Evolutionary conservation across 1,284 basidiomycete species (phyloP).

Genomic region (Fomes fomentarius): DNA sequence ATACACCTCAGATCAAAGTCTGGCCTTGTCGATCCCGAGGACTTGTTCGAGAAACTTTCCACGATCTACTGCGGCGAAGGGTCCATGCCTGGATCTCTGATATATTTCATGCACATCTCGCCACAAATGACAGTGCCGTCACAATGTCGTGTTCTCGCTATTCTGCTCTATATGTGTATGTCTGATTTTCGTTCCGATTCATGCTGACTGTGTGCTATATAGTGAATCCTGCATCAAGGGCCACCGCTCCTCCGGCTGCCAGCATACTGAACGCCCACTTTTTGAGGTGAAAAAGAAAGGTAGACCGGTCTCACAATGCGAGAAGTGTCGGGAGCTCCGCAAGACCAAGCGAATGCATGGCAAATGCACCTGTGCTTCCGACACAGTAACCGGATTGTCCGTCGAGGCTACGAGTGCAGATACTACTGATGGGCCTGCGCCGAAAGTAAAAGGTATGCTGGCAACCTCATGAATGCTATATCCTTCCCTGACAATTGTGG

Average conservation of each 20-base stretch:
- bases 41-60: no score
- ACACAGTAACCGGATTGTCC: slow-evolving; percentile 10
- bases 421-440: slow-evolving; percentile 3
- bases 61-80: no score
- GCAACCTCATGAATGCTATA: no score
- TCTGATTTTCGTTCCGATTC: no score
- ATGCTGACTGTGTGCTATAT: background rate
- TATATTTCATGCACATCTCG: no score
- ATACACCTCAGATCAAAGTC: no score
- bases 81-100: no score
- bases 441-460: no score
- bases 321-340: slow-evolving; percentile 74
- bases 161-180: no score
- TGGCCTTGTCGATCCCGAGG: no score
- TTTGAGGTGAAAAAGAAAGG: slow-evolving; percentile 86
- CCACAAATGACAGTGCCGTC: no score
- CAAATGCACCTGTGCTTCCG: slow-evolving; percentile 57
- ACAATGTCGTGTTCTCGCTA: no score
- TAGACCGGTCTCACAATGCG: slow-evolving; percentile 80
- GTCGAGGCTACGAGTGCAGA: slow-evolving; percentile 3
- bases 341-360: slow-evolving; percentile 78
- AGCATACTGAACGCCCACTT: slow-evolving; percentile 75
- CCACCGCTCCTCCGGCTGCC: slow-evolving; percentile 78
- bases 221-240: slow-evolving; percentile 86
- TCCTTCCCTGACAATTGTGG: background rate